phyloP scores from a whole-genome alignment of 495 filamentous ascomycete genomes.

The Tuber borchii region DNA sequence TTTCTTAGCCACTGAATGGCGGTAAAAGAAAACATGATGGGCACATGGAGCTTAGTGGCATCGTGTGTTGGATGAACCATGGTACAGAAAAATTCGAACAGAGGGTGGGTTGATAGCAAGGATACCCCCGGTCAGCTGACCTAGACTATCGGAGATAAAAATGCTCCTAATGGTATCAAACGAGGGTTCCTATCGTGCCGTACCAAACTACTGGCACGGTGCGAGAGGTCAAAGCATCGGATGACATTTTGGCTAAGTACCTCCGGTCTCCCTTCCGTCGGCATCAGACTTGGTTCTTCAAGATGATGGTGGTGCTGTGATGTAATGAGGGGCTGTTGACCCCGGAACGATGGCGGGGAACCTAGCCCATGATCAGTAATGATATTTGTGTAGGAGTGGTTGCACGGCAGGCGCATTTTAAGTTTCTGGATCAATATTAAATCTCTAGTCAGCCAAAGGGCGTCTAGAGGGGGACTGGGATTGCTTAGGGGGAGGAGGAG shows the following conservation, averaged over 20 bases:
- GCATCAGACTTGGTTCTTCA: background rate
- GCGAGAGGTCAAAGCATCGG: background rate
- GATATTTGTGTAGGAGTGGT: background rate
- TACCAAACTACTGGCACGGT: background rate
- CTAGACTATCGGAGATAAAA: background rate
- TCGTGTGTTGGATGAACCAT: background rate
- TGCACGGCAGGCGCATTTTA: background rate
- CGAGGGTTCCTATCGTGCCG: background rate
- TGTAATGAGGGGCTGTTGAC: background rate
- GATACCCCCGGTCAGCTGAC: background rate
- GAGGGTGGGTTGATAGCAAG: background rate
- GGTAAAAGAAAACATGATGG: background rate
- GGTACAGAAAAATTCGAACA: background rate
- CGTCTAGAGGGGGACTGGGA: background rate
- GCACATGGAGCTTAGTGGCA: background rate
- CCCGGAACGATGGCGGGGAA: background rate
- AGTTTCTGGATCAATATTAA: background rate
- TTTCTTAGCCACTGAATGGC: background rate
- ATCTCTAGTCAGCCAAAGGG: no score
- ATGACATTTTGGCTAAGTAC: background rate
- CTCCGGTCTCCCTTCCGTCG: background rate
- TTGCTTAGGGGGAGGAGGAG: background rate
- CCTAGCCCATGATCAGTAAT: background rate
- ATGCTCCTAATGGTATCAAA: background rate
- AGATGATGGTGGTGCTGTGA: background rate